phyloP scores from a whole-genome alignment of 345 rosid genomes.

The Sonneratia alba region DNA sequence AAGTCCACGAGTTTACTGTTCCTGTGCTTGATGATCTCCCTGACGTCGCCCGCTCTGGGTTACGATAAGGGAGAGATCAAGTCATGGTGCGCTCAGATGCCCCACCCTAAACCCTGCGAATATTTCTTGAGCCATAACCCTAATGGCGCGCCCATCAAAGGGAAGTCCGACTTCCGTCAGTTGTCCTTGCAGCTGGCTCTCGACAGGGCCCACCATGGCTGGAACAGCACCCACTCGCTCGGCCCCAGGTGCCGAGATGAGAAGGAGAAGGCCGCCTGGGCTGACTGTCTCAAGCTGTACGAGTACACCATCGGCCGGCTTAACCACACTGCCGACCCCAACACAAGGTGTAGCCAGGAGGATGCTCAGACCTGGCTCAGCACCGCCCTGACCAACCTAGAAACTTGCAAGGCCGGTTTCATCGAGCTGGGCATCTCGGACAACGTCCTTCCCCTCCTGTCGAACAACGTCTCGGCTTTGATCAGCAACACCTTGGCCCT shows the following conservation, averaged over 20 bases:
- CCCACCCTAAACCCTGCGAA: constrained; percentile 24
- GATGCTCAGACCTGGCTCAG: constrained; percentile 92
- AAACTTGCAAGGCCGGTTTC: constrained; percentile 67
- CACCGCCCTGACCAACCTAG: constrained; percentile 73
- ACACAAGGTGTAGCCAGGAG: constrained; percentile 37
- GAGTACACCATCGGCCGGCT: constrained; percentile 26
- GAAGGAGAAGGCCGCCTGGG: constrained; percentile 26
- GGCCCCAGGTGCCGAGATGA: constrained; percentile 20
- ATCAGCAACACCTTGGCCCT: constrained; percentile 61
- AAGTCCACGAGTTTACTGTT: neutral
- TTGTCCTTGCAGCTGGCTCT: constrained; percentile 17
- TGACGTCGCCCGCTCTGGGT: neutral
- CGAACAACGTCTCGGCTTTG: constrained; percentile 66
- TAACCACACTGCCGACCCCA: constrained; percentile 42
- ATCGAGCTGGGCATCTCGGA: constrained; percentile 57
- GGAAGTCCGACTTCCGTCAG: constrained; percentile 18
- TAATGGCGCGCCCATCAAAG: constrained; percentile 7
- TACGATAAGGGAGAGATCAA: neutral
- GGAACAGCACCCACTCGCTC: constrained; percentile 5
- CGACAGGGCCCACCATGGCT: constrained; percentile 11
- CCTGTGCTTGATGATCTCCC: neutral
- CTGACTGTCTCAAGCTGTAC: constrained; percentile 23
- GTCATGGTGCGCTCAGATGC: constrained; percentile 25
- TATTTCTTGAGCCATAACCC: constrained; percentile 19
- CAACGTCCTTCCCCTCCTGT: constrained; percentile 47